Evolutionary conservation across 2,329 filamentous ascomycete species (phyloP).

Genomic region (Orbilia brochopaga): DNA sequence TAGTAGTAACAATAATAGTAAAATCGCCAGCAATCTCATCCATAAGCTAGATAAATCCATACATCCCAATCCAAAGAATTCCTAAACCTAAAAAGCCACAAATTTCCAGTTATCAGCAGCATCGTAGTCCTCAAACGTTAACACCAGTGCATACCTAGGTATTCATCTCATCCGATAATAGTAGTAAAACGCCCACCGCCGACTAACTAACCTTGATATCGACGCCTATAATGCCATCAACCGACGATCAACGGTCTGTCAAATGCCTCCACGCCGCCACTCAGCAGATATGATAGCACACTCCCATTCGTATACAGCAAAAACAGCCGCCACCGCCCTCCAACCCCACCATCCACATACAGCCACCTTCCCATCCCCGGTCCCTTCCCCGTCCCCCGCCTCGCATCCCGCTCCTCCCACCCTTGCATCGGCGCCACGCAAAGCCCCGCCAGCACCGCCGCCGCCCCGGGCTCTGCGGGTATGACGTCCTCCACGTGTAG

Average conservation of each 20-base stretch:
- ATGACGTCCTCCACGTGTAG: conserved; percentile 40
- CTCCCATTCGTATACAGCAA: conserved; percentile 74
- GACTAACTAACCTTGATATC: too few species aligned
- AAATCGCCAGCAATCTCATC: too few species aligned
- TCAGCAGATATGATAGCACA: conserved; percentile 70
- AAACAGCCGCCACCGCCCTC: conserved; percentile 70
- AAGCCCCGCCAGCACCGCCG: conserved; percentile 29
- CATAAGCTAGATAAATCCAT: too few species aligned
- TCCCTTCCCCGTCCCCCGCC: conserved; percentile 51
- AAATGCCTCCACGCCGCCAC: conserved; percentile 61
- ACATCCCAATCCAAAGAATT: too few species aligned
- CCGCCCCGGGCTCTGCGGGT: conserved; percentile 12
- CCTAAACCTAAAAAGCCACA: too few species aligned
- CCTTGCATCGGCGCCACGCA: conserved; percentile 35
- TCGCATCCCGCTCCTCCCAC: conserved; percentile 24
- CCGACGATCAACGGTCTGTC: conserved; percentile 20
- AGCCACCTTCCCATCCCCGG: conserved; percentile 47
- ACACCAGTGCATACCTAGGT: too few species aligned
- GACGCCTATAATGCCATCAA: conserved; percentile 9
- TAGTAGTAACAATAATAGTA: too few species aligned
- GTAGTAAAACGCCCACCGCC: too few species aligned
- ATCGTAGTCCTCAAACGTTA: too few species aligned
- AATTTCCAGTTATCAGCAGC: too few species aligned
- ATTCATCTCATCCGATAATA: too few species aligned
- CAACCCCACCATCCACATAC: conserved; percentile 51